Base-by-base conservation (phyloP, 257 asterid species). In the Scutellaria minor region DNA sequence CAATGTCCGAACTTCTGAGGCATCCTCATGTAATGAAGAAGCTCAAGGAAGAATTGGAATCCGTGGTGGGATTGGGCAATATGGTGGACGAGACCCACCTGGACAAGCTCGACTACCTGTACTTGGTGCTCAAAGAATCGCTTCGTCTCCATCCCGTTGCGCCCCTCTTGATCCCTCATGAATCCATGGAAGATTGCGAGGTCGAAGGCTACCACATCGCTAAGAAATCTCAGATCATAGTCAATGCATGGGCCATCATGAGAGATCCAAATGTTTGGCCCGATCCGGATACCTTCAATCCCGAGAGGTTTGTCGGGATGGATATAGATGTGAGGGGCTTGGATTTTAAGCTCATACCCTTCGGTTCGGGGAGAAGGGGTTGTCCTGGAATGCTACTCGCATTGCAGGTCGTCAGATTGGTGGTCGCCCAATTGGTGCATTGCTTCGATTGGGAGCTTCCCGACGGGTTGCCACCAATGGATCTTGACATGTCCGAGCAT, bases 331-430 rank as follows among this genome's bases (percentile, higher is more conserved):
- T 57, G 0, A 3, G 63, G 9, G 63, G 63, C 0, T 40, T 4
- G 15, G 63, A 57, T 12, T 57, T 57, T 5, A 24, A 6, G 42
- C 63, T 57, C 63, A 24, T 57, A 24, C 90, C 88, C 0, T 83
- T 81, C 11, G 83, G 88, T 0, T 79, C 85, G 0, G 86, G 86
- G 0, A 77, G 86, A 24, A 81, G 88, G 24, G 68, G 79, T 0
- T 85, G 86, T 10, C 90, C 85, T 0, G 88, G 88, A 1, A 44
- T 75, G 68, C 80, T 79, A 0, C 6, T 85, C 11, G 86, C 81
- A 1, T 54, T 83, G 6, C 77, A 66, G 6, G 41, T 60, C 48
- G 77, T 81, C 8, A 77, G 82, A 0, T 51, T 79, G 2, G 62
- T 83, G 18, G 77, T 83, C 5, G 88, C 90, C 13, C 88, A 83